Percentiles rank a stretch among this genome's conserved stretches.
These are phyloP conservation scores for Populus hybrid DNA, from an alignment of 441 rosid species.

Conservation along the genomic window DNA sequence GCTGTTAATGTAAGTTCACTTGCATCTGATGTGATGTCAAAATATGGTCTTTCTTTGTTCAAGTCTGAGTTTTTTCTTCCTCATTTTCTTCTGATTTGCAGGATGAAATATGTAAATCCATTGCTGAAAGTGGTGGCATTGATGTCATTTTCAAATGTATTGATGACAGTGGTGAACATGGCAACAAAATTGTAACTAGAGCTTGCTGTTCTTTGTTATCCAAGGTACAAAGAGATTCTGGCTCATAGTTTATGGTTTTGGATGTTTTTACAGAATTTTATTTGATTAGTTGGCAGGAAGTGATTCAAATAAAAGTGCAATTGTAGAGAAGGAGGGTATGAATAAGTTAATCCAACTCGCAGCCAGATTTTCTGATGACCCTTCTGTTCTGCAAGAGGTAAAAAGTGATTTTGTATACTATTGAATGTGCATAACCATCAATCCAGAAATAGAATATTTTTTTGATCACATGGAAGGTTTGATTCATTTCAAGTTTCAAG, in stretches of 20 bases:
- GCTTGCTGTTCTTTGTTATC: conserved; percentile 75
- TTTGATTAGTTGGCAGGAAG: conserved; percentile 82
- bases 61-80: neutral
- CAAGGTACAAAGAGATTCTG: conserved; percentile 42
- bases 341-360: conserved; percentile 64
- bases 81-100: conserved; percentile 23
- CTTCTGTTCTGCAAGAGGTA: conserved; percentile 88
- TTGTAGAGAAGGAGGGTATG: conserved; percentile 75
- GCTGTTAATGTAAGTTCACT: conserved; percentile 75
- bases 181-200: conserved; percentile 38
- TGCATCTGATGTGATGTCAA: neutral
- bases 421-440: neutral
- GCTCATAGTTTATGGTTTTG: neutral
- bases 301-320: conserved; percentile 74
- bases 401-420: neutral
- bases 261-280: neutral
- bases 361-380: conserved; percentile 69
- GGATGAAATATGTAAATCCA: conserved; percentile 93
- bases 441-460: neutral
- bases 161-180: too few relatives aligned
- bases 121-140: conserved; percentile 87
- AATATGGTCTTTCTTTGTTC: neutral
- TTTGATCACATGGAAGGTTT: neutral
- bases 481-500: neutral
- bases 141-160: conserved; percentile 47